These are phyloP conservation scores for Gossypium schwendimanii DNA, from an alignment of 441 rosid genomes.

Conservation along the genomic window DNA sequence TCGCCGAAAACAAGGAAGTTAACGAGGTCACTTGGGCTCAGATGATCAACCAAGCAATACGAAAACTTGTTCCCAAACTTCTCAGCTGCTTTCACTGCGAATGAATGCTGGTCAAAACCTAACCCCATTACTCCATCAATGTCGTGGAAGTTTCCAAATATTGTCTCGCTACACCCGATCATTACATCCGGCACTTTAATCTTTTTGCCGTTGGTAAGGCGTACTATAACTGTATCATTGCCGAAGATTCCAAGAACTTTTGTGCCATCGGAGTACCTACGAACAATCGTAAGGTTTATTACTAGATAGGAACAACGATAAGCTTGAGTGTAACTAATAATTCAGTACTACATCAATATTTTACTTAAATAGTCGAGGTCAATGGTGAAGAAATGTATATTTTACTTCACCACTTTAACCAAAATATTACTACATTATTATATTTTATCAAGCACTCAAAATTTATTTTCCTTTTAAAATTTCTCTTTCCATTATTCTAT, in stretches of 20 bases:
- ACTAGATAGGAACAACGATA: too few relatives aligned
- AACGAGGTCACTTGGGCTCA: conserved; percentile 21
- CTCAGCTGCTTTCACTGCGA: conserved; percentile 21
- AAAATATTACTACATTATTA: too few relatives aligned
- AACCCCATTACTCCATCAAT: conserved; percentile 28
- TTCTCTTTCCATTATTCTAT: too few relatives aligned
- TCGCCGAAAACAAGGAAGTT: conserved; percentile 25
- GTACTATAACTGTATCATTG: conserved; percentile 22
- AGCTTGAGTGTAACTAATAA: too few relatives aligned
- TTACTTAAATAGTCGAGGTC: too few relatives aligned
- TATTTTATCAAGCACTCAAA: too few relatives aligned
- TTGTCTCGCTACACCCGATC: conserved; percentile 20
- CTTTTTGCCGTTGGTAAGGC: conserved; percentile 3
- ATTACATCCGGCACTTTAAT: conserved; percentile 9
- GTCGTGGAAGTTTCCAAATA: background rate
- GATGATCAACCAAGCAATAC: conserved; percentile 39
- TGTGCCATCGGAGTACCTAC: conserved; percentile 21
- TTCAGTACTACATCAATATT: too few relatives aligned
- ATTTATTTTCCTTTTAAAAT: too few relatives aligned
- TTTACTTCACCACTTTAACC: too few relatives aligned
- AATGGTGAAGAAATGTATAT: too few relatives aligned
- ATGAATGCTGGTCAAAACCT: conserved; percentile 21
- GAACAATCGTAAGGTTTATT: background rate
- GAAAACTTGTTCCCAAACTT: conserved; percentile 31
- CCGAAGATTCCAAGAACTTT: conserved; percentile 17